Conservation (phyloP, 495 filamentous ascomycete genomes). For the Penicillium parvum region DNA sequence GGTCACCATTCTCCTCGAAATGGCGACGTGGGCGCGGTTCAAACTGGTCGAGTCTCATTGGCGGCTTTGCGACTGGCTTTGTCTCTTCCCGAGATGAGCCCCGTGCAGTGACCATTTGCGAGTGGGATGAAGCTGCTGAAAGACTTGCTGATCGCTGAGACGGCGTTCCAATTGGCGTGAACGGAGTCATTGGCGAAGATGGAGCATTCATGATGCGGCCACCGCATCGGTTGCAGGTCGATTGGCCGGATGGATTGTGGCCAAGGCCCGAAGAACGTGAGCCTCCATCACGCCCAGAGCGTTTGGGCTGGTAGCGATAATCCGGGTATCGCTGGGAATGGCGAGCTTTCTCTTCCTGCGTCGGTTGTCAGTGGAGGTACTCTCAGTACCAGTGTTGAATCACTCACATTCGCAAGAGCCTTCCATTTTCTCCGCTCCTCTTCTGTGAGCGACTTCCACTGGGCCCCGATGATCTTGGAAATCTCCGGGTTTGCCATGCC, state of each 20-base stretch:
- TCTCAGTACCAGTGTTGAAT: background rate
- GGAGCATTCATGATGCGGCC: conserved; percentile 46
- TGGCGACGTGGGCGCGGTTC: conserved; percentile 25
- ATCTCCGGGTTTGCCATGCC: conserved; percentile 95
- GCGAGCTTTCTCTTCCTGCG: conserved; percentile 80
- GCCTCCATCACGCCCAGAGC: conserved; percentile 56
- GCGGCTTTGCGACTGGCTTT: conserved; percentile 13
- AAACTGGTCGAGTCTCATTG: conserved; percentile 20
- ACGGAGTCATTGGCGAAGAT: conserved; percentile 37
- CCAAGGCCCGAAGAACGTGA: conserved; percentile 34
- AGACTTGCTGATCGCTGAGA: conserved; percentile 13
- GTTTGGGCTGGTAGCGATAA: conserved; percentile 89
- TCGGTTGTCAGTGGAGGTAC: background rate
- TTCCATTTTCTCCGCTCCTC: conserved; percentile 88
- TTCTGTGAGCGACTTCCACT: conserved; percentile 74
- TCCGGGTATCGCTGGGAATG: conserved; percentile 89
- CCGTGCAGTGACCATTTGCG: conserved; percentile 14
- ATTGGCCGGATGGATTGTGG: conserved; percentile 37
- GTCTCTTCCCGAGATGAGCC: conserved; percentile 22
- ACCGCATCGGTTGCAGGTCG: conserved; percentile 41
- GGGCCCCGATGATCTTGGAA: conserved; percentile 94
- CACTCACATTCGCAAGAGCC: conserved; percentile 69
- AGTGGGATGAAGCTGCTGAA: conserved; percentile 13
- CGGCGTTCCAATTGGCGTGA: conserved; percentile 21
- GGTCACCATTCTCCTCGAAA: conserved; percentile 23